Evolutionary conservation across 2,329 filamentous ascomycete species (phyloP).

Genomic region (Podosphaera xanthii): DNA sequence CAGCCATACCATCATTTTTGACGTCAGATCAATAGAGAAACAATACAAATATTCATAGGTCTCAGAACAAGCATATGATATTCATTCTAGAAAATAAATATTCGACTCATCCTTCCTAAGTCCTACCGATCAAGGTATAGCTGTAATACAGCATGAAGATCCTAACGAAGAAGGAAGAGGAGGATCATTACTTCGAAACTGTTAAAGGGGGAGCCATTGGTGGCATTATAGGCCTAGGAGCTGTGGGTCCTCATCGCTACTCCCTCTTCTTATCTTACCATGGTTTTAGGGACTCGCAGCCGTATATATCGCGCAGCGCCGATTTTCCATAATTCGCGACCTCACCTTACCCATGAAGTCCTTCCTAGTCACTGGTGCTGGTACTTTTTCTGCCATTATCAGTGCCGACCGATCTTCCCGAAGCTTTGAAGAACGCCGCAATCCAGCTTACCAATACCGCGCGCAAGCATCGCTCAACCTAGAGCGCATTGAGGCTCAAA

Average conservation of each 20-base stretch:
- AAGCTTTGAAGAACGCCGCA: conserved; percentile 36
- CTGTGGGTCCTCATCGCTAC: conserved; percentile 29
- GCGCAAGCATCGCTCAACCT: conserved; percentile 11
- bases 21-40: too few species aligned
- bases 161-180: conserved; percentile 80
- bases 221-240: conserved; percentile 39
- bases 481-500: conserved; percentile 9
- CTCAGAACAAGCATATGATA: too few species aligned
- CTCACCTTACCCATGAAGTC: conserved; percentile 77
- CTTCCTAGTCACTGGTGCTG: conserved; percentile 65
- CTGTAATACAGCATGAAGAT: conserved; percentile 50
- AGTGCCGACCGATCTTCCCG: conserved; percentile 57
- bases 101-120: too few species aligned
- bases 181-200: conserved; percentile 61
- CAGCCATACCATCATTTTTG: too few species aligned
- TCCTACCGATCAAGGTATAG: too few species aligned
- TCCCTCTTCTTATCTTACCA: background rate
- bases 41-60: too few species aligned
- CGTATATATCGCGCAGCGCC: conserved; percentile 38
- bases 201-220: conserved; percentile 60
- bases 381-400: conserved; percentile 75
- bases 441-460: conserved; percentile 16
- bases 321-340: conserved; percentile 55
- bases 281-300: conserved; percentile 22
- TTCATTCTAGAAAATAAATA: too few species aligned